Percentiles rank a stretch among this genome's conserved stretches.
Conservation (phyloP, 2,329 filamentous ascomycete genomes). For the Xylaria sp. region DNA sequence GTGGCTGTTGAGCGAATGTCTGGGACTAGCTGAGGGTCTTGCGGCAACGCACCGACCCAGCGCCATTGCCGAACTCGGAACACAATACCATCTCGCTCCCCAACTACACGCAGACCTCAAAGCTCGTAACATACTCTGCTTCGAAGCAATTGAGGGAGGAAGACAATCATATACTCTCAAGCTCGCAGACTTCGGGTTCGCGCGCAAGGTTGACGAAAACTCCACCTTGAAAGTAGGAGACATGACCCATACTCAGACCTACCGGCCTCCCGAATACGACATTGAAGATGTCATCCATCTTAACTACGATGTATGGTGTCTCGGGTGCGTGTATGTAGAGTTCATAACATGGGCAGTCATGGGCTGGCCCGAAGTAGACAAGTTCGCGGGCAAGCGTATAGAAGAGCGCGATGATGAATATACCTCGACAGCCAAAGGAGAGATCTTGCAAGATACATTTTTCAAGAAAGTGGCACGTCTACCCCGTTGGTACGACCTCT, state of each 20-base stretch:
- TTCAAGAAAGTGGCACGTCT: conserved; percentile 19
- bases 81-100: neutral
- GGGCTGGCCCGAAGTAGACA: conserved; percentile 1
- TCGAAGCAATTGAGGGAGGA: neutral
- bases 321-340: conserved; percentile 43
- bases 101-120: conserved; percentile 37
- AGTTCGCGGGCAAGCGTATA: neutral
- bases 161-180: conserved; percentile 22
- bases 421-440: neutral
- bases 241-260: conserved; percentile 32
- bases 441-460: conserved; percentile 26
- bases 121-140: conserved; percentile 38
- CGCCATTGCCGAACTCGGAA: neutral
- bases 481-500: conserved; percentile 16
- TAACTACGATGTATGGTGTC: conserved; percentile 42
- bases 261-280: conserved; percentile 35
- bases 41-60: conserved; percentile 20
- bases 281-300: conserved; percentile 4
- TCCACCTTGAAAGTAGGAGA: neutral
- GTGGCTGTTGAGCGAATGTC: conserved; percentile 33
- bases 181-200: conserved; percentile 35
- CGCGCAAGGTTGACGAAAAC: conserved; percentile 1
- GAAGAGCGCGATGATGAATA: neutral
- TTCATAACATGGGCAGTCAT: conserved; percentile 40
- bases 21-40: conserved; percentile 33